Evolutionary conservation across 345 rosid genomes (phyloP).

Genomic region (Citrus sp.): DNA sequence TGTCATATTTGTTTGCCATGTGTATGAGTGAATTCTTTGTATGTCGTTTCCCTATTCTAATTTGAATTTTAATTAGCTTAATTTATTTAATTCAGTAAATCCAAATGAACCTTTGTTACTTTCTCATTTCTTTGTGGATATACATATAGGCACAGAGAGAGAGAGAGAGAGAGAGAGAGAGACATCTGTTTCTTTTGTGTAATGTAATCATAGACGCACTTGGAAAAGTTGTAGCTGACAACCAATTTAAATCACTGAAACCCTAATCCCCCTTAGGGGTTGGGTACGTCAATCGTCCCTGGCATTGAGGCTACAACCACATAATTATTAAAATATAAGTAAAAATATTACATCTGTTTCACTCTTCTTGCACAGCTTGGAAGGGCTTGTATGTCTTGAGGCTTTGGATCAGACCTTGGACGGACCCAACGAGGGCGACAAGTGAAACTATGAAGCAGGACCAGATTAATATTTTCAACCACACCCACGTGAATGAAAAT

Average conservation of each 20-base stretch:
- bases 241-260: neutral
- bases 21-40: neutral
- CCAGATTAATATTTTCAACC: slow-evolving; percentile 53
- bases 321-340: neutral
- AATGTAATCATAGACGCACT: neutral
- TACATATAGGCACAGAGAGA: no score
- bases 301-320: neutral
- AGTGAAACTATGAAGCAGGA: slow-evolving; percentile 57
- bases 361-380: slow-evolving; percentile 21
- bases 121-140: neutral
- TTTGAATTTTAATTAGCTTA: neutral
- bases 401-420: slow-evolving; percentile 53
- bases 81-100: neutral
- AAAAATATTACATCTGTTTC: slow-evolving; percentile 3
- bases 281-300: neutral
- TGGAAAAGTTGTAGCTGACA: neutral
- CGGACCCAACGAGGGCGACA: slow-evolving; percentile 70
- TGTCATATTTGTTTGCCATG: neutral
- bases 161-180: no score
- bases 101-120: neutral
- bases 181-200: neutral
- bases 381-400: slow-evolving; percentile 74
- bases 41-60: neutral
- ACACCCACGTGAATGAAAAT: slow-evolving; percentile 62
- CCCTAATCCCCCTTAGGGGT: neutral